phyloP scores from a whole-genome alignment of 805 yeast genomes.

The Candida krabiensis region DNA sequence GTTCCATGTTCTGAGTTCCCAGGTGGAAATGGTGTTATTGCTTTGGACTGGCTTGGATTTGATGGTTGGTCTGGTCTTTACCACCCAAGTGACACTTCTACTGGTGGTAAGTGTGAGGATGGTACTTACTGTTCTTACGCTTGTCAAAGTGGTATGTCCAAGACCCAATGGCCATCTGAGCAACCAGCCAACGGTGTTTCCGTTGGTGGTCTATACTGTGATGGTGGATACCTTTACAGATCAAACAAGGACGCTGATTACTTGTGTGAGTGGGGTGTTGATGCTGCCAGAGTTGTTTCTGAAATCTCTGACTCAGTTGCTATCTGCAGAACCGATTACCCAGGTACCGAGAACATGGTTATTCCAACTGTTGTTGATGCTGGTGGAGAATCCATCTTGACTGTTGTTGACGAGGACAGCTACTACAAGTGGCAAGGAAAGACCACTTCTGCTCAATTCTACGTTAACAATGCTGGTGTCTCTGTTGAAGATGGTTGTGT shows the following conservation, averaged over 20 bases:
- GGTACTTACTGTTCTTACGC: constrained; percentile 78
- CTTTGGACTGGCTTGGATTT: constrained; percentile 67
- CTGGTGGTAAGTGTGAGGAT: constrained; percentile 58
- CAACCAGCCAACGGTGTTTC: constrained; percentile 72
- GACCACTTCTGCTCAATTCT: constrained; percentile 69
- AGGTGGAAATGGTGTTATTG: constrained; percentile 78
- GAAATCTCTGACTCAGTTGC: constrained; percentile 54
- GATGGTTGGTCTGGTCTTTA: constrained; percentile 63
- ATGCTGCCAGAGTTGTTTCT: constrained; percentile 54
- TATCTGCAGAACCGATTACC: constrained; percentile 76
- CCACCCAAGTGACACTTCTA: constrained; percentile 39
- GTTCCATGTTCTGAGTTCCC: constrained; percentile 71
- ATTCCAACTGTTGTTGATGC: constrained; percentile 65
- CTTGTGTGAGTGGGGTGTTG: constrained; percentile 66
- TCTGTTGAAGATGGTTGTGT: constrained; percentile 66
- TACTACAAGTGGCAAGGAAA: constrained; percentile 66
- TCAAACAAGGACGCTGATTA: constrained; percentile 49
- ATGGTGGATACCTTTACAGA: constrained; percentile 59
- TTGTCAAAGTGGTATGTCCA: constrained; percentile 78
- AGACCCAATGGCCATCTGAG: constrained; percentile 72
- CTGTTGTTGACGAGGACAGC: constrained; percentile 59
- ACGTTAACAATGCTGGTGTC: constrained; percentile 77
- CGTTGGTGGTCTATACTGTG: constrained; percentile 69
- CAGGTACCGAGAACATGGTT: constrained; percentile 81
- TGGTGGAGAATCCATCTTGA: constrained; percentile 49